phyloP scores from a whole-genome alignment of 2,329 filamentous ascomycete genomes.

The Aspergillus candidus region DNA sequence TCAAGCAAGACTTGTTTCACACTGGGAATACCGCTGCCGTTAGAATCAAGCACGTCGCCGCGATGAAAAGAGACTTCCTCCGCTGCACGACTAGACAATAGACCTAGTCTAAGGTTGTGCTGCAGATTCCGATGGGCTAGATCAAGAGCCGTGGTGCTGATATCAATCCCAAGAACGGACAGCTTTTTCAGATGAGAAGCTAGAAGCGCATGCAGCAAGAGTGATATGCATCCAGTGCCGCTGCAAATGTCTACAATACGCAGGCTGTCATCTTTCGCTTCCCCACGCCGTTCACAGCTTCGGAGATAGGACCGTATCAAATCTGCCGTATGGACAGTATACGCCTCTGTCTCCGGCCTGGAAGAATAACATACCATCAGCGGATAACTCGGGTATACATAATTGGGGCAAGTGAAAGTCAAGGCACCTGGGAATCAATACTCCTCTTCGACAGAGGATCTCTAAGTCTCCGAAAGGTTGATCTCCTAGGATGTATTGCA shows the following conservation, averaged over 20 bases:
- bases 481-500: slow-evolving; percentile 84
- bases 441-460: slow-evolving; percentile 67
- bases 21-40: neutral
- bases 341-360: slow-evolving; percentile 65
- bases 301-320: slow-evolving; percentile 29
- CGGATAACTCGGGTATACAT: neutral
- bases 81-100: slow-evolving; percentile 20
- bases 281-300: neutral
- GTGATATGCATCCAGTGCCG: slow-evolving; percentile 82
- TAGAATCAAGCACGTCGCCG: slow-evolving; percentile 37
- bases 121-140: slow-evolving; percentile 61
- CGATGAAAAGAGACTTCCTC: slow-evolving; percentile 42
- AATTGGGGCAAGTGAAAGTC: neutral
- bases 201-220: slow-evolving; percentile 64
- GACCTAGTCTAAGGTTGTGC: slow-evolving; percentile 41
- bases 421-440: slow-evolving; percentile 71
- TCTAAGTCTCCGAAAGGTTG: slow-evolving; percentile 84
- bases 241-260: slow-evolving; percentile 80
- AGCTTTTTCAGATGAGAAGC: slow-evolving; percentile 37
- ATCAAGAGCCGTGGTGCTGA: slow-evolving; percentile 58
- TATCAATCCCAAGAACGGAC: slow-evolving; percentile 64
- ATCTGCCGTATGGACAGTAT: slow-evolving; percentile 52
- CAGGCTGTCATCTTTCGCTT: slow-evolving; percentile 31
- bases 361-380: neutral
- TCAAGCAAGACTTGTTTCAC: slow-evolving; percentile 13